Evolutionary conservation across 371 early-diverging fungal genomes (phyloP).

Genomic region (Saksenaea oblongispora): DNA sequence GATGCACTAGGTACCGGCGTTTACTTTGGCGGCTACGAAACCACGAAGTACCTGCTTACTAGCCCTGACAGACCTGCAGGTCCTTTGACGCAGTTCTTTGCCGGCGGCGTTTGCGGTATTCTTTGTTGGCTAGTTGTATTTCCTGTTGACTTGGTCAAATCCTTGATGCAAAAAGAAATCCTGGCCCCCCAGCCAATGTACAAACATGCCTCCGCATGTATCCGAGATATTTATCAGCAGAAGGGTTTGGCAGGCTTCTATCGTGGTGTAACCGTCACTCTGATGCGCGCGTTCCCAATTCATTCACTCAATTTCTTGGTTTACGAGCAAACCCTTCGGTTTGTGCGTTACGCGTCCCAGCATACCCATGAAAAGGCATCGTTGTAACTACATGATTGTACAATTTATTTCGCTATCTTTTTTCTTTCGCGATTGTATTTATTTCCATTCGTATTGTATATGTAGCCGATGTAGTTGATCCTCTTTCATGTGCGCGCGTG

Average conservation of each 20-base stretch:
- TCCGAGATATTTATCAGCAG: slow-evolving; percentile 53
- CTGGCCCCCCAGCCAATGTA: slow-evolving; percentile 50
- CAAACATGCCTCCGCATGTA: slow-evolving; percentile 51
- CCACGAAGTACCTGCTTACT: slow-evolving; percentile 66
- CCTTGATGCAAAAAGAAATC: slow-evolving; percentile 75
- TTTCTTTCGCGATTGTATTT: slow-evolving; percentile 2
- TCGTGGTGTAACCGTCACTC: slow-evolving; percentile 73
- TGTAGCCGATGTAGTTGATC: neutral
- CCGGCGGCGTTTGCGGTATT: slow-evolving; percentile 82
- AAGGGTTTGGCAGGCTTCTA: slow-evolving; percentile 68
- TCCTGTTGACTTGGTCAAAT: slow-evolving; percentile 80
- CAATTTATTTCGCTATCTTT: neutral
- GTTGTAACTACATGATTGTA: slow-evolving; percentile 13
- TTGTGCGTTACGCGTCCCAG: slow-evolving; percentile 19
- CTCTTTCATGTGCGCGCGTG: neutral
- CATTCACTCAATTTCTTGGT: slow-evolving; percentile 28
- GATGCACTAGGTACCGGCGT: slow-evolving; percentile 78
- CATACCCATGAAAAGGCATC: slow-evolving; percentile 26
- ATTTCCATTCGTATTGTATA: neutral
- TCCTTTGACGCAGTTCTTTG: slow-evolving; percentile 70
- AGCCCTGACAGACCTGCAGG: slow-evolving; percentile 49
- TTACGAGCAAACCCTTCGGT: slow-evolving; percentile 24
- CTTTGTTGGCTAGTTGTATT: slow-evolving; percentile 82
- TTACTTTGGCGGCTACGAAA: slow-evolving; percentile 82
- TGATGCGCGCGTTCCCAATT: slow-evolving; percentile 78